Percentiles rank a stretch among this genome's conserved stretches.
These are phyloP conservation scores for Cordyceps cateniannulata DNA, from an alignment of 2,329 filamentous ascomycete genomes.

Conservation along the genomic window DNA sequence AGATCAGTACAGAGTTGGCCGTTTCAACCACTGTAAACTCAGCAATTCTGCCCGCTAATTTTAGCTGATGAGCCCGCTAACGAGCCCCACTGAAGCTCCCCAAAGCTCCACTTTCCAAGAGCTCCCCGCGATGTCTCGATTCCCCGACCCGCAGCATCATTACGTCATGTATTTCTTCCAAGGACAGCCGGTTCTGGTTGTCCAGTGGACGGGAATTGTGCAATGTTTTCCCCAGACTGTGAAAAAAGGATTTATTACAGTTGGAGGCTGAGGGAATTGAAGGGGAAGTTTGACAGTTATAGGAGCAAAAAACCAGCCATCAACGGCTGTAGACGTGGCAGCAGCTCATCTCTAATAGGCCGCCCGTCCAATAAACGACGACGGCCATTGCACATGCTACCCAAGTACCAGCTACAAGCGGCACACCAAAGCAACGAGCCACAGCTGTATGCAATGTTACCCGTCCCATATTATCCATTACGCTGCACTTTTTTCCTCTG, in stretches of 20 bases:
- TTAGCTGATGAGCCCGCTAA: neutral
- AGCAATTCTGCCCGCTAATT: neutral
- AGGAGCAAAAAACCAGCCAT: too few species aligned
- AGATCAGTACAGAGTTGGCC: too few species aligned
- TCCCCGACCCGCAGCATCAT: neutral
- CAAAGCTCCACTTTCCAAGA: neutral
- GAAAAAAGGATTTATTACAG: too few species aligned
- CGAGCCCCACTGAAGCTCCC: neutral
- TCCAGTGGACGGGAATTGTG: neutral
- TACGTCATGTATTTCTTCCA: slow-evolving; percentile 4
- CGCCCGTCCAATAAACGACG: slow-evolving; percentile 7
- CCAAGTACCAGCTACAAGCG: neutral
- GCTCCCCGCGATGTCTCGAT: slow-evolving; percentile 5
- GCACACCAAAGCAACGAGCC: too few species aligned
- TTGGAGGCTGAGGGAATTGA: too few species aligned
- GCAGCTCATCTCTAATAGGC: too few species aligned
- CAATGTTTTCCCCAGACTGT: too few species aligned
- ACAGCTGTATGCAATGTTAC: neutral
- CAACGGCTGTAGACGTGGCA: too few species aligned
- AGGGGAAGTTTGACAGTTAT: too few species aligned
- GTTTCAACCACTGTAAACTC: too few species aligned
- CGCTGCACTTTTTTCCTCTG: neutral
- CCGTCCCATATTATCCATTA: neutral
- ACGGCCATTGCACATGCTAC: neutral
- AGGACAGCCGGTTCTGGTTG: neutral